Evolutionary conservation across 2,329 filamentous ascomycete species (phyloP).

Genomic region (Tolypocladium album): DNA sequence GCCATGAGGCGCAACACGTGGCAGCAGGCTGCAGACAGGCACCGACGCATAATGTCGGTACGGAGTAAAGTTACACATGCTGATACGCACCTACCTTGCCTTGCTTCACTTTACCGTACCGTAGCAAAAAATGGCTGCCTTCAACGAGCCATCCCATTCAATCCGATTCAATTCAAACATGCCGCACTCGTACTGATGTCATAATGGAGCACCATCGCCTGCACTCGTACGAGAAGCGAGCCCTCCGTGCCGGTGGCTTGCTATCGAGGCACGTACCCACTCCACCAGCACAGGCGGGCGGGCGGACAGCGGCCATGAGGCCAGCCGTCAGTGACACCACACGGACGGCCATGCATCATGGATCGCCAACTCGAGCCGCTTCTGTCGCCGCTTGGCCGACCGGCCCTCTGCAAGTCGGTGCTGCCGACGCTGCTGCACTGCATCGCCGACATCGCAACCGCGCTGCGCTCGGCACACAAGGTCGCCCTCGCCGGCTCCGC

Average conservation of each 20-base stretch:
- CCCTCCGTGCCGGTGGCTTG: background rate
- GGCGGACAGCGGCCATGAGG: background rate
- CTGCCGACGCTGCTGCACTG: slow-evolving; percentile 36
- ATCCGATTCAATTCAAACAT: background rate
- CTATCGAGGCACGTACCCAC: background rate
- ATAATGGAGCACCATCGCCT: background rate
- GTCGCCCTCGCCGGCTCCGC: slow-evolving; percentile 37
- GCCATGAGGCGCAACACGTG: background rate
- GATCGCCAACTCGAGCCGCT: background rate
- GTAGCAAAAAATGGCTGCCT: no score
- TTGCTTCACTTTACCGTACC: no score
- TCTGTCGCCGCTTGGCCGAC: background rate
- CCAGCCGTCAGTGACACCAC: background rate
- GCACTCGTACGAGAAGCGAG: no score
- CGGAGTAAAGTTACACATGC: background rate
- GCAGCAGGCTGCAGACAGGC: background rate
- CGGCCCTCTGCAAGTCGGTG: slow-evolving; percentile 29
- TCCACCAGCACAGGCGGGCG: background rate
- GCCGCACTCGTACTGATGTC: background rate
- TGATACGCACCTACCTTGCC: background rate
- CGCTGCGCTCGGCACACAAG: slow-evolving; percentile 32
- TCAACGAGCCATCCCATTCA: background rate
- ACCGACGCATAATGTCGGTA: background rate
- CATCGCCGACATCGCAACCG: slow-evolving; percentile 31
- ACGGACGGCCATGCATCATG: background rate